Evolutionary conservation across 257 asterid genomes (phyloP), one percentile per base, ranked within the genome.

Genomic region (Nicotiana tomentosiformis): DNA sequence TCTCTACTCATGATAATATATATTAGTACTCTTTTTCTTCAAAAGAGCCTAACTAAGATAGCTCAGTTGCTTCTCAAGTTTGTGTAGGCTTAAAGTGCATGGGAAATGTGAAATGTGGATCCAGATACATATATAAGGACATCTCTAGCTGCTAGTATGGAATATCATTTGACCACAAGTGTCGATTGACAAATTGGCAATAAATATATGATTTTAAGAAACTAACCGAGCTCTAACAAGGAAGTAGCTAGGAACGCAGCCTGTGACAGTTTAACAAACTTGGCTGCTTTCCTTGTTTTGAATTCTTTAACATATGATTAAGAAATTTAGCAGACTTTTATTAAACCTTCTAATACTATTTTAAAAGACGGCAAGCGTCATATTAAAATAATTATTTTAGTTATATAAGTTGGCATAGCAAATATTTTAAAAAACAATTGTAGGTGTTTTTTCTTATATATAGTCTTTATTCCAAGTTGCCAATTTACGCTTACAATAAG

Each of bases 181-280:
- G 18, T 69, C 3, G 0, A 70, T 16, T 70, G 57, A 69, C 77
- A 11, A 69, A 39, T 39, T 39, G 78, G 60, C 35, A 43, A 11
- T n/a, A 69, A 9, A 35, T 4, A 35, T 4, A n/a, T 33, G 7
- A 33, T 67, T 39, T 70, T 43, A 72, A 70, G 60, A 72, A 46
- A 46, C 37, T 43, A n/a, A 33, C 49, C 51, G 1, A 46, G 60
- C 35, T 43, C 78, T 72, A 72, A 46, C 78, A 56, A 43, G 60
- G 78, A 46, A 72, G 37, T 20, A 43, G 78, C 60, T 72, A 20
- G 7, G 77, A 78, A 72, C 56, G 20, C 26, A 9, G 29, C 66
- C 62, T 60, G 60, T 80, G 30, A 53, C 81, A 76, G 77, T 77
- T 66, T 66, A 81, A 82, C 85, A 35, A 81, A 17, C 10, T 53